phyloP scores from a whole-genome alignment of 2,329 filamentous ascomycete genomes.

The Claviceps cyperi region DNA sequence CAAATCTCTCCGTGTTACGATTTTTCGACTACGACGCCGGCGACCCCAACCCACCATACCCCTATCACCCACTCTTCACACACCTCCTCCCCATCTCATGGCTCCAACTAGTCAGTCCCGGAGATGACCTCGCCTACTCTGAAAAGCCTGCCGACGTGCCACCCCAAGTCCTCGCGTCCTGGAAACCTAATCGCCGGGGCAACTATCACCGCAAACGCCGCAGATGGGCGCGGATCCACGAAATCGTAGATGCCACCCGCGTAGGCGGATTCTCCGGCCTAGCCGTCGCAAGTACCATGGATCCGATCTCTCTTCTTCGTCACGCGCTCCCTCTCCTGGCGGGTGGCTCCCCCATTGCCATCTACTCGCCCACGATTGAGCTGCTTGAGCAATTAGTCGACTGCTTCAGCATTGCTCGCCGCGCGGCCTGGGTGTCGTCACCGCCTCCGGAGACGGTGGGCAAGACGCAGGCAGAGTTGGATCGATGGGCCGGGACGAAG shows the following conservation, averaged over 20 bases:
- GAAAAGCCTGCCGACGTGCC: constrained; percentile 46
- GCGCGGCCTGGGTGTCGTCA: constrained; percentile 55
- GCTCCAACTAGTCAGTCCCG: constrained; percentile 75
- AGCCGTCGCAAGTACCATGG: constrained; percentile 69
- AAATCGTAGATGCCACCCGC: constrained; percentile 60
- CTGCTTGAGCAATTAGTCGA: constrained; percentile 66
- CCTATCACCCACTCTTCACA: constrained; percentile 64
- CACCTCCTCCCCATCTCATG: constrained; percentile 78
- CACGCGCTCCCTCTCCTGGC: constrained; percentile 65
- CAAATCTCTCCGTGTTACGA: constrained; percentile 73
- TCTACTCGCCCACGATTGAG: constrained; percentile 73
- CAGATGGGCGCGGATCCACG: constrained; percentile 59
- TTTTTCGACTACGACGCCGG: constrained; percentile 77
- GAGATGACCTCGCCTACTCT: constrained; percentile 58
- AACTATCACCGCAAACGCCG: constrained; percentile 81
- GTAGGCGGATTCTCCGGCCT: constrained; percentile 71
- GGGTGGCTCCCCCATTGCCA: constrained; percentile 70
- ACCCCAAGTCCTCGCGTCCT: constrained; percentile 45
- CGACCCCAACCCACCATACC: constrained; percentile 40
- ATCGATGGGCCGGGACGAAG: constrained; percentile 43
- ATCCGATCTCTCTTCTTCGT: constrained; percentile 60
- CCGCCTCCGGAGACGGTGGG: constrained; percentile 32
- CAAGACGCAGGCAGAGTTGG: constrained; percentile 33
- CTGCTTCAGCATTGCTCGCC: constrained; percentile 66
- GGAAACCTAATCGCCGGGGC: constrained; percentile 72